phyloP scores from a whole-genome alignment of 1,284 basidiomycete species.

The Moniliophthora roreri region DNA sequence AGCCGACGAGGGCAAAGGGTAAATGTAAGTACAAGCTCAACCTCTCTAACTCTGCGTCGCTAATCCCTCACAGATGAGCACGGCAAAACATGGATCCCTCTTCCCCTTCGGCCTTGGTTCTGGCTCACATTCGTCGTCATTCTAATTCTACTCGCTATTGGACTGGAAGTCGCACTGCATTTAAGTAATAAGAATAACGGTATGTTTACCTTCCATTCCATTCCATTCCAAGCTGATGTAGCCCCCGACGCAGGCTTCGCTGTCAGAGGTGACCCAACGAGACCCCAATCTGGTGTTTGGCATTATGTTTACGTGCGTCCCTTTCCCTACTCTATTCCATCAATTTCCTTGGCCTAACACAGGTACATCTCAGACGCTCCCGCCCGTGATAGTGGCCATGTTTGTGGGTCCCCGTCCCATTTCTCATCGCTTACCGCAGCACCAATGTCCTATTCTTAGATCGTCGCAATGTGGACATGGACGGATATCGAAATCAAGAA shows the following conservation, averaged over 20 bases:
- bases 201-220: constrained; percentile 17
- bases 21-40: neutral
- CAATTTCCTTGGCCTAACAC: neutral
- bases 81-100: constrained; percentile 37
- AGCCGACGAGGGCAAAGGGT: neutral
- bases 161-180: constrained; percentile 45
- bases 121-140: constrained; percentile 42
- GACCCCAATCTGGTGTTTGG: constrained; percentile 22
- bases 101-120: constrained; percentile 46
- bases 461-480: constrained; percentile 52
- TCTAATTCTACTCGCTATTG: constrained; percentile 40
- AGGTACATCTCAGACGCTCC: constrained; percentile 39
- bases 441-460: constrained; percentile 20
- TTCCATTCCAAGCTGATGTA: neutral
- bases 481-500: constrained; percentile 55
- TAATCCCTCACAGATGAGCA: constrained; percentile 1
- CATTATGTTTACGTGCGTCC: constrained; percentile 50
- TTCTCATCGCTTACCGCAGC: neutral
- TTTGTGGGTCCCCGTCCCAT: constrained; percentile 24
- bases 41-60: neutral
- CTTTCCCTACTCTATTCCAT: neutral
- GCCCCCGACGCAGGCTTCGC: constrained; percentile 39
- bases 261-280: constrained; percentile 26
- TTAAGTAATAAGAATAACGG: constrained; percentile 46
- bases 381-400: constrained; percentile 46